These are phyloP conservation scores for Aspergillus sp. DNA, from an alignment of 2,329 filamentous ascomycete species.

Conservation along the genomic window DNA sequence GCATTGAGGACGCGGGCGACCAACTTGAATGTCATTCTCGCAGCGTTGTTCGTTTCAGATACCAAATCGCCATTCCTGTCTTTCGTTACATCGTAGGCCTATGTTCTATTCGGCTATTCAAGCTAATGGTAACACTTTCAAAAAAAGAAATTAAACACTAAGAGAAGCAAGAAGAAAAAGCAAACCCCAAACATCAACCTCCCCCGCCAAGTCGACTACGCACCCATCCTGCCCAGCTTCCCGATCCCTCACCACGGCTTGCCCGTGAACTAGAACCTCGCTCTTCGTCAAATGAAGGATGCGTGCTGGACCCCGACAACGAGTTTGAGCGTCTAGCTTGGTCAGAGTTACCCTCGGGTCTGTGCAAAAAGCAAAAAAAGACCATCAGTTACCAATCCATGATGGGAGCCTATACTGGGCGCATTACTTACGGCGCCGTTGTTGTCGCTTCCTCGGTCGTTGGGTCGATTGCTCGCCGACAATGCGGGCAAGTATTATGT, in stretches of 20 bases:
- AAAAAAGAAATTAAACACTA: background rate
- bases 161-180: background rate
- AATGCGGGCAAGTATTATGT: slow-evolving; percentile 83
- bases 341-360: slow-evolving; percentile 23
- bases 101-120: background rate
- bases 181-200: slow-evolving; percentile 10
- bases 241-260: slow-evolving; percentile 15
- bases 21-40: background rate
- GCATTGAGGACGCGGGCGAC: background rate
- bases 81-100: slow-evolving; percentile 3
- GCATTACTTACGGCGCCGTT: slow-evolving; percentile 23
- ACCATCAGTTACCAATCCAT: slow-evolving; percentile 6
- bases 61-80: slow-evolving; percentile 5
- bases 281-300: slow-evolving; percentile 6
- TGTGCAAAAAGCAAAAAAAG: slow-evolving; percentile 12
- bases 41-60: background rate
- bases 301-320: background rate
- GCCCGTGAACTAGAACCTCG: slow-evolving; percentile 4
- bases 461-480: slow-evolving; percentile 40
- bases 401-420: slow-evolving; percentile 6
- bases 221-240: slow-evolving; percentile 25
- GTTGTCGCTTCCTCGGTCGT: slow-evolving; percentile 1
- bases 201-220: slow-evolving; percentile 27
- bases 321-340: background rate
- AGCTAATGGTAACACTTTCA: background rate